Percentiles rank a stretch among this genome's conserved stretches.
Evolutionary conservation across 495 filamentous ascomycete species (phyloP).

Genomic region (Filosporella fistucella): DNA sequence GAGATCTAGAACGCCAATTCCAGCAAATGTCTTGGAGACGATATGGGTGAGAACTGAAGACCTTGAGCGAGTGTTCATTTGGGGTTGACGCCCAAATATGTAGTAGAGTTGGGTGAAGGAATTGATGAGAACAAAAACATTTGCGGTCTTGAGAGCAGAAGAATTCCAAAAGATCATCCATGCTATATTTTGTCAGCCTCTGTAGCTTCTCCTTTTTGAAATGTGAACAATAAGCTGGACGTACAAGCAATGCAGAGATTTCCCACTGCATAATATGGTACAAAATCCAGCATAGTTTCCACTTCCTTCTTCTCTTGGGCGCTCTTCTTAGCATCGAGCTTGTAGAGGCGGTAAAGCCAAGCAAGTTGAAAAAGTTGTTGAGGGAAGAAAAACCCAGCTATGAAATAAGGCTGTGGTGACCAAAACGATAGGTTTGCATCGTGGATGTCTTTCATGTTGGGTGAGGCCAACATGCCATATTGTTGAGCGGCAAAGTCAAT

Average conservation of each 20-base stretch:
- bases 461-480: constrained; percentile 39
- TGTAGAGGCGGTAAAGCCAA: constrained; percentile 45
- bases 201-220: background rate
- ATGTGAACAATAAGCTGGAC: constrained; percentile 9
- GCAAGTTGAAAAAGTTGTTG: constrained; percentile 48
- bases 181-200: constrained; percentile 19
- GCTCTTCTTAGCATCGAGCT: constrained; percentile 31
- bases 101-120: constrained; percentile 45
- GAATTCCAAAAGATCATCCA: constrained; percentile 56
- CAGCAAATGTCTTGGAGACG: constrained; percentile 47
- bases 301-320: constrained; percentile 19
- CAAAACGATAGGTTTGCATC: constrained; percentile 47
- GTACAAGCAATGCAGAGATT: constrained; percentile 47
- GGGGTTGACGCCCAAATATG: constrained; percentile 33
- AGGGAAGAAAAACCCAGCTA: constrained; percentile 49
- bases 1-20: constrained; percentile 48
- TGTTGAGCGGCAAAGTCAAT: constrained; percentile 43
- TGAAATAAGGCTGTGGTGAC: constrained; percentile 46
- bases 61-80: constrained; percentile 39
- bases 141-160: constrained; percentile 34
- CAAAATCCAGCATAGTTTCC: constrained; percentile 33
- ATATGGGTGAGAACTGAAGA: constrained; percentile 43
- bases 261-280: constrained; percentile 41
- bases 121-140: constrained; percentile 46
- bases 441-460: constrained; percentile 48